Percentiles rank a stretch among this genome's conserved stretches.
Conservation (phyloP, 768 basidiomycete genomes). For the Amanita exitialis region DNA sequence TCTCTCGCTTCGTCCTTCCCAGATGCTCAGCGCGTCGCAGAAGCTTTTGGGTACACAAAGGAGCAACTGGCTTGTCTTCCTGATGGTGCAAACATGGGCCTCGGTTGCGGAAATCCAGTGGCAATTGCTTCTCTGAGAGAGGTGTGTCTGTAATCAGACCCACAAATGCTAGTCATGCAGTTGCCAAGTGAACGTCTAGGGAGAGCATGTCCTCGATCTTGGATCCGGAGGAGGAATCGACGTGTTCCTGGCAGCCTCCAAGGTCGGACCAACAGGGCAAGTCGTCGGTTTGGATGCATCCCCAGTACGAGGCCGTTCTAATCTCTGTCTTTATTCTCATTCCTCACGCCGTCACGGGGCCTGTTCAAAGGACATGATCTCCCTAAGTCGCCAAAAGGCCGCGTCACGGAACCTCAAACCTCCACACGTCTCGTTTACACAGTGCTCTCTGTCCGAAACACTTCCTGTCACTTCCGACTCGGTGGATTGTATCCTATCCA, state of each 20-base stretch:
- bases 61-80: too few relatives aligned
- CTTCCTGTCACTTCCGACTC: conserved; percentile 38
- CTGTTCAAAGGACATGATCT: conserved; percentile 37
- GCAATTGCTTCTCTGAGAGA: too few relatives aligned
- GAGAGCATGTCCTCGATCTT: conserved; percentile 46
- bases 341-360: too few relatives aligned
- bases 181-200: conserved; percentile 20
- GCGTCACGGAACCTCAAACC: conserved; percentile 6
- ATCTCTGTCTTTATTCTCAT: too few relatives aligned
- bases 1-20: too few relatives aligned
- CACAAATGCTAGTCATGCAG: too few relatives aligned
- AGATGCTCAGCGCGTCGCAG: too few relatives aligned
- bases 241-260: conserved; percentile 28
- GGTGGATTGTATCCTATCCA: conserved; percentile 47
- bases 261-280: conserved; percentile 37
- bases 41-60: too few relatives aligned
- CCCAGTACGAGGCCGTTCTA: not conserved
- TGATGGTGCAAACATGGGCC: too few relatives aligned
- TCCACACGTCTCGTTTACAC: conserved; percentile 32
- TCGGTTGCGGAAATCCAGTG: too few relatives aligned
- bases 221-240: too few relatives aligned
- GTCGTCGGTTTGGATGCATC: conserved; percentile 49
- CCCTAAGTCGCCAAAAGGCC: conserved; percentile 36
- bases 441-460: conserved; percentile 28
- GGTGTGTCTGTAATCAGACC: too few relatives aligned